Evolutionary conservation across 2,329 filamentous ascomycete species (phyloP).

Genomic region (Hirsutella minnesotensis): DNA sequence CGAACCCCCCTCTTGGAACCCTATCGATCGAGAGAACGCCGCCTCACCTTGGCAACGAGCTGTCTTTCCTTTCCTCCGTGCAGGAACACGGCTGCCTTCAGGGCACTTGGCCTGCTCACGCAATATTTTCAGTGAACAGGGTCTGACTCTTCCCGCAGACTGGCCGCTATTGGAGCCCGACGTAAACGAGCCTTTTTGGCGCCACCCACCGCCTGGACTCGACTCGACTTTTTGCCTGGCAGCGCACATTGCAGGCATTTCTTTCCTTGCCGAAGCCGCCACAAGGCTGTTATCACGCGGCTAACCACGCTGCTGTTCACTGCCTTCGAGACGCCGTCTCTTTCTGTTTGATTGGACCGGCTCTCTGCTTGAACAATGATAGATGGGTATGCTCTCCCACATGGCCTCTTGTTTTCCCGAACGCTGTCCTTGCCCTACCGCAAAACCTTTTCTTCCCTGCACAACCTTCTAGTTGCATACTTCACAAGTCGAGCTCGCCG

Average conservation of each 20-base stretch:
- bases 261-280: neutral
- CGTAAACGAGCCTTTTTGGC: slow-evolving; percentile 11
- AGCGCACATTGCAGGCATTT: neutral
- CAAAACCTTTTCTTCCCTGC: slow-evolving; percentile 1
- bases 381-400: slow-evolving; percentile 28
- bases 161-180: slow-evolving; percentile 13
- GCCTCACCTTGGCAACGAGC: neutral
- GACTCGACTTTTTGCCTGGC: slow-evolving; percentile 1
- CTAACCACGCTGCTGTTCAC: neutral
- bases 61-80: neutral
- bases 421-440: slow-evolving; percentile 9
- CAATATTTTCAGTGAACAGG: neutral
- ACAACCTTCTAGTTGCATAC: slow-evolving; percentile 1
- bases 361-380: slow-evolving; percentile 18
- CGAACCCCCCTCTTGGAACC: neutral
- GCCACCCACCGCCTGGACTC: slow-evolving; percentile 2
- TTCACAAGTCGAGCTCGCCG: neutral
- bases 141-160: neutral
- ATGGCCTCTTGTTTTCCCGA: slow-evolving; percentile 13
- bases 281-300: neutral
- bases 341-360: slow-evolving; percentile 7
- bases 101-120: neutral
- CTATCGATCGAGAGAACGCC: neutral
- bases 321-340: neutral
- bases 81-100: neutral